Conservation (phyloP, 352 stramenopile genomes). For the Phytophthora cactorum region DNA sequence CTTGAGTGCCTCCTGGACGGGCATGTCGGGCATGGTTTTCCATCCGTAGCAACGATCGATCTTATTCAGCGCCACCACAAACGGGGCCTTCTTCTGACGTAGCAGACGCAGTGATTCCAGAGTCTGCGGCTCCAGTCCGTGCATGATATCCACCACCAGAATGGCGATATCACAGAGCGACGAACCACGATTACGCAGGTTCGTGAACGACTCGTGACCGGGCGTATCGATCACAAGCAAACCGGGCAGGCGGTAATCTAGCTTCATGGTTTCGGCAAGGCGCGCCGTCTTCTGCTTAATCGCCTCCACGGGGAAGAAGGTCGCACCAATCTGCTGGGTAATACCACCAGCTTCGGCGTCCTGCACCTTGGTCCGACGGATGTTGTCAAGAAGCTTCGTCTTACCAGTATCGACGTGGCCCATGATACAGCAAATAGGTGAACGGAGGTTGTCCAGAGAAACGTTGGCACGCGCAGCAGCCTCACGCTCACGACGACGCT, state of each 20-base stretch:
- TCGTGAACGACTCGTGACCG: conserved; percentile 99
- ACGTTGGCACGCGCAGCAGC: conserved; percentile 86
- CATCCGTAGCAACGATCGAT: conserved; percentile 99
- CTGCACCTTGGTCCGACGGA: conserved; percentile 99
- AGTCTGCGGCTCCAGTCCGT: conserved; percentile 99
- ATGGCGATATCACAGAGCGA: conserved; percentile 99
- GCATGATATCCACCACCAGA: conserved; percentile 99
- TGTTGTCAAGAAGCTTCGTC: conserved; percentile 99
- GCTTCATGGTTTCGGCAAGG: conserved; percentile 73
- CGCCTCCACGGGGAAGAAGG: conserved; percentile 94
- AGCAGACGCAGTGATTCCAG: conserved; percentile 99
- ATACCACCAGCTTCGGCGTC: conserved; percentile 95
- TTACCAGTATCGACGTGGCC: conserved; percentile 98
- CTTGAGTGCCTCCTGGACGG: conserved; percentile 93
- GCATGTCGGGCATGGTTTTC: conserved; percentile 96
- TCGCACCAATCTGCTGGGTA: conserved; percentile 98
- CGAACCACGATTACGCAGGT: conserved; percentile 96
- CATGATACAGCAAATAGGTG: conserved; percentile 99
- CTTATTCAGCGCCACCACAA: conserved; percentile 99
- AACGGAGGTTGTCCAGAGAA: conserved; percentile 95
- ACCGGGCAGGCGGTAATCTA: conserved; percentile 92
- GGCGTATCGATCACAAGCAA: conserved; percentile 99
- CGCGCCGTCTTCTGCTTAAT: conserved; percentile 91
- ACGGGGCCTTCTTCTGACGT: conserved; percentile 95
- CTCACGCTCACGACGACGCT: conserved; percentile 73